Conservation (phyloP, 192 early-diverging fungal genomes). For the Dissophora ornata region DNA sequence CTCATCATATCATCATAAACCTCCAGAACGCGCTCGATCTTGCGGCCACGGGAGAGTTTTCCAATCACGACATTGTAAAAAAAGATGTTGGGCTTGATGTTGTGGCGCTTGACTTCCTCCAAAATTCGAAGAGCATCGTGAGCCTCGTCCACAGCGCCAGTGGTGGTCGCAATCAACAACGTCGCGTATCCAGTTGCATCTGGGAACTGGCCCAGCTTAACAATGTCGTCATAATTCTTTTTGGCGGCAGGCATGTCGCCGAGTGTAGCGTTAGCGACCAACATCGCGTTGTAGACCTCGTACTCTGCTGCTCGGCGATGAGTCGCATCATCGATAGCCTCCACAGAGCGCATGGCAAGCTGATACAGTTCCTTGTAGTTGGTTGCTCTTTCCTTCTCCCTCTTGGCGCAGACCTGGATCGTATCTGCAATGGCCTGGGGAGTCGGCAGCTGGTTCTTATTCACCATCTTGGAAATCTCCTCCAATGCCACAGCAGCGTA, state of each 20-base stretch:
- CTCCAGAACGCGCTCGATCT: slow-evolving; percentile 60
- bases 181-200: slow-evolving; percentile 67
- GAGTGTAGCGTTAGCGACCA: slow-evolving; percentile 61
- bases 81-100: slow-evolving; percentile 64
- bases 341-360: slow-evolving; percentile 28
- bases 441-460: slow-evolving; percentile 29
- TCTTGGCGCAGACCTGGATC: slow-evolving; percentile 49
- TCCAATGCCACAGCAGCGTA: slow-evolving; percentile 48
- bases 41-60: slow-evolving; percentile 69
- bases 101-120: slow-evolving; percentile 64
- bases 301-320: slow-evolving; percentile 45
- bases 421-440: slow-evolving; percentile 46
- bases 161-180: slow-evolving; percentile 60
- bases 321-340: slow-evolving; percentile 9
- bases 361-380: slow-evolving; percentile 35
- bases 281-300: slow-evolving; percentile 61
- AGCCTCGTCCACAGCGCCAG: slow-evolving; percentile 63
- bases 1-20: slow-evolving; percentile 68
- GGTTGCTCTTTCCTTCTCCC: slow-evolving; percentile 41
- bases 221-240: slow-evolving; percentile 64
- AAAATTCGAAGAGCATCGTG: slow-evolving; percentile 63
- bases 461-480: slow-evolving; percentile 36
- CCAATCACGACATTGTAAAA: slow-evolving; percentile 72
- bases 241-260: slow-evolving; percentile 63
- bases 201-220: slow-evolving; percentile 55